These are phyloP conservation scores for Kernera saxatilis DNA, from an alignment of 345 rosid species.

Conservation along the genomic window DNA sequence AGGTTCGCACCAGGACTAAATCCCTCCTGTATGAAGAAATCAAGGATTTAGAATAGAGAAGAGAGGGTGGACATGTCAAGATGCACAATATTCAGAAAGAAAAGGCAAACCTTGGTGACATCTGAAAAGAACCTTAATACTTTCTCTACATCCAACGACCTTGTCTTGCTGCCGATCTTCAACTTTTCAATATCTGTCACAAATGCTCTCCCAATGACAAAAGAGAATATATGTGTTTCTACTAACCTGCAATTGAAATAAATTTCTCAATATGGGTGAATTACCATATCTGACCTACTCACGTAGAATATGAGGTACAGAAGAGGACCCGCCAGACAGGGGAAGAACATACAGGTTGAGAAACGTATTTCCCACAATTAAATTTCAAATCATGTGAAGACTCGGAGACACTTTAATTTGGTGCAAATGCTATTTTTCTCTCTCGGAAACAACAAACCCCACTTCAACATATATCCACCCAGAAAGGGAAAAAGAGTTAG, in stretches of 20 bases:
- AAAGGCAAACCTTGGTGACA: slow-evolving; percentile 60
- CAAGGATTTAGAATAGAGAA: slow-evolving; percentile 20
- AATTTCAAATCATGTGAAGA: neutral
- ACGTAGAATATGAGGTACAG: neutral
- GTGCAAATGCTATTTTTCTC: neutral
- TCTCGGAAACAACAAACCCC: neutral
- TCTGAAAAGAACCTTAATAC: slow-evolving; percentile 78
- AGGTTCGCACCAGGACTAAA: slow-evolving; percentile 87
- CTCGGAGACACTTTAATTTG: neutral
- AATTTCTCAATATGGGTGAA: slow-evolving; percentile 31
- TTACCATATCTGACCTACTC: slow-evolving; percentile 11
- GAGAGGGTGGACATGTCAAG: neutral
- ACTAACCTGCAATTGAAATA: slow-evolving; percentile 75
- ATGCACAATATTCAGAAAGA: slow-evolving; percentile 11
- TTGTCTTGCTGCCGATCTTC: slow-evolving; percentile 89
- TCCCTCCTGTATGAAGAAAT: slow-evolving; percentile 61
- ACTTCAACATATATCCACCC: slow-evolving; percentile 5
- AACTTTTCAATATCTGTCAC: slow-evolving; percentile 96
- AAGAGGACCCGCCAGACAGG: slow-evolving; percentile 8
- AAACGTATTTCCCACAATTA: neutral
- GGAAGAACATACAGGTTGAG: slow-evolving; percentile 7
- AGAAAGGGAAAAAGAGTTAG: slow-evolving; percentile 2
- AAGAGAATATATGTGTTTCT: slow-evolving; percentile 96
- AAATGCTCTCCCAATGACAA: slow-evolving; percentile 99
- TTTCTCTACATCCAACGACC: slow-evolving; percentile 68